These are phyloP conservation scores for Gymnopus androsaceus DNA, from an alignment of 1,284 basidiomycete species.

Conservation along the genomic window DNA sequence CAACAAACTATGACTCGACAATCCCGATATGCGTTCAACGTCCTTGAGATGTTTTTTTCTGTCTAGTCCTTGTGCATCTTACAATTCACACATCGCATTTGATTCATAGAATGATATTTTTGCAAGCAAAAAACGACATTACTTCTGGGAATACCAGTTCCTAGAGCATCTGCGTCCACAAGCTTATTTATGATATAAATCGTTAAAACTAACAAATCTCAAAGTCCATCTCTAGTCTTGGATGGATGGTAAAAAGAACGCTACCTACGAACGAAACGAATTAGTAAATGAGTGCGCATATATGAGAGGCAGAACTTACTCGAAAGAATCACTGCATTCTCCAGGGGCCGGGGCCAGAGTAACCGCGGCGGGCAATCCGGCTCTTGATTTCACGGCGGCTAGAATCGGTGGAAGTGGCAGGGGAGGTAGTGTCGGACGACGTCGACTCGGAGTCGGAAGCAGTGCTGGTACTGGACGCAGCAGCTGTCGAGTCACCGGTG, in stretches of 20 bases:
- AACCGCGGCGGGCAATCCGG: background rate
- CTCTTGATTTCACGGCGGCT: background rate
- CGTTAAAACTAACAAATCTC: background rate
- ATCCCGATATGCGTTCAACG: no score
- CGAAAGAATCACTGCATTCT: background rate
- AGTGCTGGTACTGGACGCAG: background rate
- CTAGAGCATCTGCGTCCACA: slow-evolving; percentile 3
- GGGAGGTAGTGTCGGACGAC: background rate
- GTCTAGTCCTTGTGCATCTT: background rate
- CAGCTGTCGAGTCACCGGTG: background rate
- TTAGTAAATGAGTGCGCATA: no score
- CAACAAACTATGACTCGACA: no score
- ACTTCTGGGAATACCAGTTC: background rate
- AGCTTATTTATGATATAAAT: background rate
- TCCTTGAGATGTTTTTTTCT: background rate
- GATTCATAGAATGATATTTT: background rate
- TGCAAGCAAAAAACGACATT: background rate
- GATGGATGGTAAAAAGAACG: no score
- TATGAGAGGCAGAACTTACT: no score
- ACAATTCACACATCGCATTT: background rate
- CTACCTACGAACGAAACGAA: no score
- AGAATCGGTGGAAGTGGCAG: background rate
- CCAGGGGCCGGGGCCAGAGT: background rate
- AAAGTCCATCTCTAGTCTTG: background rate
- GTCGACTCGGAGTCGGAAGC: background rate